phyloP scores from a whole-genome alignment of 345 rosid genomes.

The Brassica incana region DNA sequence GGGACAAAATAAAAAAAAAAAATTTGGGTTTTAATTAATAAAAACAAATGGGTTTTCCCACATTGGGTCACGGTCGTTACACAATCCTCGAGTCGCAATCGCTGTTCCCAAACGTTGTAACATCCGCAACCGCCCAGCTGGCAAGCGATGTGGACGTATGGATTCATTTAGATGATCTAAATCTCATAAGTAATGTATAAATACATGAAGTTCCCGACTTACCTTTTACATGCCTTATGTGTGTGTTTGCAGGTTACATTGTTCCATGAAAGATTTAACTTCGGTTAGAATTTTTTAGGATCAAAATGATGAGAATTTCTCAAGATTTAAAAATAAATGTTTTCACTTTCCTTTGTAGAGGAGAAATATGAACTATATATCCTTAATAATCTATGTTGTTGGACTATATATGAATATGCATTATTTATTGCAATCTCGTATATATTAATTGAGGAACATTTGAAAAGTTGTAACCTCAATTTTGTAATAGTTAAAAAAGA shows the following conservation, averaged over 20 bases:
- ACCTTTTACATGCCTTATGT: background rate
- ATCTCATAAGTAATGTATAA: background rate
- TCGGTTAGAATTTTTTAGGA: background rate
- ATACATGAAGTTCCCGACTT: background rate
- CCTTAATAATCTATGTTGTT: constrained; percentile 7
- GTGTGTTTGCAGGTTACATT: constrained; percentile 29
- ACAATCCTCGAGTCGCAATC: constrained; percentile 70
- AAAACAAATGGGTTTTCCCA: no score
- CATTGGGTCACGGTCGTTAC: no score
- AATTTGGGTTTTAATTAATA: no score
- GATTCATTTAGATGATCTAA: background rate
- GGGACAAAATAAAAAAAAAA: no score
- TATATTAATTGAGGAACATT: no score
- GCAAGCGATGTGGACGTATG: constrained; percentile 89
- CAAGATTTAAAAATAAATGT: constrained; percentile 12
- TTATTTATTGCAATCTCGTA: background rate
- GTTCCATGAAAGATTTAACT: constrained; percentile 21
- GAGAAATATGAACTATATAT: constrained; percentile 22
- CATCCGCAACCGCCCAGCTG: constrained; percentile 64
- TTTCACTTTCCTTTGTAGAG: constrained; percentile 25
- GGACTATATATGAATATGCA: background rate
- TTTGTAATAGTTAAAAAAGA: no score
- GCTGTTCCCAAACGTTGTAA: constrained; percentile 80
- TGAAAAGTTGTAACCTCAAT: no score
- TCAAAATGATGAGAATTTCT: background rate